Base-by-base conservation (phyloP, 106 monocot species). In the Acanthochlamys bracteata region DNA sequence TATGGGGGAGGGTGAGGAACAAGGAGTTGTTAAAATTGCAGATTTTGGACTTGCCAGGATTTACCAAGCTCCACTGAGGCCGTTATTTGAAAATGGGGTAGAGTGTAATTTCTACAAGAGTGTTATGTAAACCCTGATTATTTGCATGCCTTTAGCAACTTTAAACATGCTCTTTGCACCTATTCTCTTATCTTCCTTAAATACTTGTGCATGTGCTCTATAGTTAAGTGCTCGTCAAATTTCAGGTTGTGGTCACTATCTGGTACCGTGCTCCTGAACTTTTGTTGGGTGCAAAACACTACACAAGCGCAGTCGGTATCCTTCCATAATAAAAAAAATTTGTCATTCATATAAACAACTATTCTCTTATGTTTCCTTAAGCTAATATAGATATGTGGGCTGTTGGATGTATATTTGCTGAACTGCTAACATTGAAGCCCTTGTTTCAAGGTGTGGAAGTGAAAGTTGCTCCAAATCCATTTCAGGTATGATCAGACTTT, bases 1-100 rank as follows among this genome's bases (percentile, higher is more conserved):
- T 33, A 98, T 92, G 91, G 98, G 98, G 51, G 98, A 91, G 24
- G 92, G 91, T 39, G 98, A 98, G 21, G 98, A 98, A 66, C 91
- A 98, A 55, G 98, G 98, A 71, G 69, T 98, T 70, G 83, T 98
- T 20, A 98, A 98, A 83, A 92, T 98, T 73, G 98, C 88, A 63
- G 98, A 98, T 64, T 98, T 98, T 81, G 98, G 98, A 74, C 98
- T 98, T 79, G 98, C 98, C 23, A 88, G 98, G 65, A 89, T 98
- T 74, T 98, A 98, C 70, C 98, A 92, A 79, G 91, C 98, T 83
- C 98, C 98, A 41, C 66, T 98, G 79, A 98, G 92, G 74, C 85
- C 92, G 20, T 75, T 98, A 69, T 80, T 63, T 80, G 98, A 98
- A 56, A 98, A 98, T 61, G 98, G 98, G 80, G 98, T 98, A 88